Base-by-base conservation (phyloP, 108 stramenopile species). In the Fragilariopsis cylindrus region DNA sequence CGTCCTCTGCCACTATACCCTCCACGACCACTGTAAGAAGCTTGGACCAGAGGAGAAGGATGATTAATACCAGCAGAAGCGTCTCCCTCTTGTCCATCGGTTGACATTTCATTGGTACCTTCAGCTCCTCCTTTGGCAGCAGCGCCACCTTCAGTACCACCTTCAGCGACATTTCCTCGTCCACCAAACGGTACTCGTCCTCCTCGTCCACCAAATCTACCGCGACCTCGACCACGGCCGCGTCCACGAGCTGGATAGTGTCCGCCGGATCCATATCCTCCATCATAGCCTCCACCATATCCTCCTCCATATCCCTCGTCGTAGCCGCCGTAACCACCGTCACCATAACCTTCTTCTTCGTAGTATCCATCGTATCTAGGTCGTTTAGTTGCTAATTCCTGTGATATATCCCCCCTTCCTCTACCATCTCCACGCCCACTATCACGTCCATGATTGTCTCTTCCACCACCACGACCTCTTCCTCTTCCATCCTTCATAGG, bases 1-100 rank as follows among this genome's bases (percentile, higher is more conserved):
- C 72, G 55, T 39, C 65, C 56, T 5, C 44, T 52, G 41, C 84
- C 72, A 8, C 84, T 44, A 42, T 77, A 81, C 42, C 84, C 48
- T 7, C 84, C 84, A 44, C 88, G 75, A 72, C 82, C 65, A 65
- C 74, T 70, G 65, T 72, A 80, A 41, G 79, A 64, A 7, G 85
- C 81, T 52, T 76, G 70, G n/a, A 82, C 85, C 55, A 86, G 67
- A 16, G 85, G 85, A 65, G 85, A 89, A 54, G 82, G 88, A 43
- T 82, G 70, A 53, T 66, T 55, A 9, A 68, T 70, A 2, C 52
- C 78, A 46, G 40, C 78, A 44, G 40, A 8, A 8, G 73, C 44
- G 12, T 18, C 47, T 4, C 41, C 78, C 5, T 67, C 57, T 62
- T 47, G 72, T 40, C 30, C 66, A 19, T 54, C 63, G 30, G 30